These are phyloP conservation scores for Tetrapisispora taiwanensis DNA, from an alignment of 805 yeast genomes.

Conservation along the genomic window DNA sequence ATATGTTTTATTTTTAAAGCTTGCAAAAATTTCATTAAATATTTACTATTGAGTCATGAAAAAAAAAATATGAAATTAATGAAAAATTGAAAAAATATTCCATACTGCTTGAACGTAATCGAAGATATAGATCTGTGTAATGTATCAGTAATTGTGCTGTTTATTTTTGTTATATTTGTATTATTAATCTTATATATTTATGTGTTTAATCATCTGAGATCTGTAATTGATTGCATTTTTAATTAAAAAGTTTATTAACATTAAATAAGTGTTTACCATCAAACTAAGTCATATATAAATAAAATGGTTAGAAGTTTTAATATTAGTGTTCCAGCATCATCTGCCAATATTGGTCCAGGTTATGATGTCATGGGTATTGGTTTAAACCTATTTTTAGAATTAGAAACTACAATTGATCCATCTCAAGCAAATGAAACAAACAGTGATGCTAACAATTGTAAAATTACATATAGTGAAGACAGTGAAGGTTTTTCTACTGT, in stretches of 20 bases:
- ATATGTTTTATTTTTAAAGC: no score
- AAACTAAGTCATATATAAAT: neutral
- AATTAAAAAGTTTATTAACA: no score
- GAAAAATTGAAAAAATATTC: neutral
- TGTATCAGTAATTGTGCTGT: no score
- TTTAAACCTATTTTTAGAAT: conserved; percentile 58
- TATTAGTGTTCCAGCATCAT: conserved; percentile 85
- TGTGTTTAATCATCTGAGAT: no score
- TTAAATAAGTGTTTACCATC: no score
- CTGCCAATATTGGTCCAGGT: conserved; percentile 98
- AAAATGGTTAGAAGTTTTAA: conserved; percentile 42
- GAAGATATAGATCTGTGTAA: neutral
- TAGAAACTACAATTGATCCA: conserved; percentile 58
- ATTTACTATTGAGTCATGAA: neutral
- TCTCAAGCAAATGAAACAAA: conserved; percentile 36
- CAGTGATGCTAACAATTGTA: conserved; percentile 58
- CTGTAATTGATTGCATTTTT: no score
- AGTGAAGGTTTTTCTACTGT: conserved; percentile 75
- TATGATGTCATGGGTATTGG: conserved; percentile 95
- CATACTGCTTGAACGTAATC: no score
- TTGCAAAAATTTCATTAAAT: neutral
- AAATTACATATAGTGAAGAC: conserved; percentile 52
- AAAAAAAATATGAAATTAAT: neutral
- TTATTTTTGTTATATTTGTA: no score
- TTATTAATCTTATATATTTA: no score